Conservation (phyloP, 805 yeast species). For the Ogataea nakhonphanomensis region DNA sequence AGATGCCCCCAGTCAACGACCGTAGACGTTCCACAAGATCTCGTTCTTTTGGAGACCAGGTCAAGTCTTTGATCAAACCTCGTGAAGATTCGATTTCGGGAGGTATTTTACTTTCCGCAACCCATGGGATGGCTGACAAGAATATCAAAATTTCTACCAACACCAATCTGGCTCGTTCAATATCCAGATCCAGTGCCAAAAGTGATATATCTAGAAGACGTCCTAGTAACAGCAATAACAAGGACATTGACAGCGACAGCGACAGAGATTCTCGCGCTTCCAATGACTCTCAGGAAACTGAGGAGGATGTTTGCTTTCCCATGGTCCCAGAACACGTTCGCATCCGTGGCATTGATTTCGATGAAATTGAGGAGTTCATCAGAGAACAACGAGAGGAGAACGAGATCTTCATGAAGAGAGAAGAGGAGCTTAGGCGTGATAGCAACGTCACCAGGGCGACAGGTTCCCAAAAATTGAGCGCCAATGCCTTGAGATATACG, state of each 20-base stretch:
- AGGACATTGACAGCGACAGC: constrained; percentile 42
- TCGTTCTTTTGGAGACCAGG: constrained; percentile 42
- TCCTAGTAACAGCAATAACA: constrained; percentile 12
- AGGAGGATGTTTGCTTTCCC: constrained; percentile 97
- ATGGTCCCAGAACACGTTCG: constrained; percentile 66
- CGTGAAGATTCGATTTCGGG: constrained; percentile 31
- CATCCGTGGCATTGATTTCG: constrained; percentile 80
- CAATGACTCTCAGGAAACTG: constrained; percentile 83
- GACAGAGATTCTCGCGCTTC: constrained; percentile 73
- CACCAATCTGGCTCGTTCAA: constrained; percentile 23
- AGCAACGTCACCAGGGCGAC: constrained; percentile 27
- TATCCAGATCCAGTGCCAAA: constrained; percentile 32
- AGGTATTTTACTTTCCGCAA: constrained; percentile 30
- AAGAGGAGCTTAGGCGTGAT: constrained; percentile 28
- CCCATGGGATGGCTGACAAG: constrained; percentile 5
- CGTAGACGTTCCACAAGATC: constrained; percentile 30
- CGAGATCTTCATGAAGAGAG: constrained; percentile 33
- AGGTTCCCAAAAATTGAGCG: constrained; percentile 36
- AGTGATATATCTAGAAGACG: constrained; percentile 26
- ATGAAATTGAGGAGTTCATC: constrained; percentile 81
- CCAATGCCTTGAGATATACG: constrained; percentile 61
- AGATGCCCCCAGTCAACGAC: constrained; percentile 7
- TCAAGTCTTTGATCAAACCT: constrained; percentile 35
- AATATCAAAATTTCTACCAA: constrained; percentile 20
- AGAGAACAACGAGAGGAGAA: constrained; percentile 54